Evolutionary conservation across 202 grass and related monocot genomes (phyloP).

Genomic region (Sporobolus alterniflorus): DNA sequence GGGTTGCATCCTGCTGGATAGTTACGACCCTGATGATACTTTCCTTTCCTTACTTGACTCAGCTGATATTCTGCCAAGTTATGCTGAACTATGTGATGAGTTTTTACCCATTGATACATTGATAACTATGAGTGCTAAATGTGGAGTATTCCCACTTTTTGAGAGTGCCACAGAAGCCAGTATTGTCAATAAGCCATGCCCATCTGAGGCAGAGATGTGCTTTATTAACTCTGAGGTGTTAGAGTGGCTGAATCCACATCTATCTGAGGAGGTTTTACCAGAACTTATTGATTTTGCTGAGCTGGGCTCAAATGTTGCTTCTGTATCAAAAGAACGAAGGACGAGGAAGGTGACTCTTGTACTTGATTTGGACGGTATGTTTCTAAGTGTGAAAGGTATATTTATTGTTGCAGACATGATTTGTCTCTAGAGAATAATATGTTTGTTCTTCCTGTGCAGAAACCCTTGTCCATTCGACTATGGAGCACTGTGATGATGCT

Average conservation of each 20-base stretch:
- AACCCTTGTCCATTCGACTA: slow-evolving; percentile 87
- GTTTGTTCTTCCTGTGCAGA: slow-evolving; percentile 45
- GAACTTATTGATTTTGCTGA: slow-evolving; percentile 50
- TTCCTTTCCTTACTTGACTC: slow-evolving; percentile 55
- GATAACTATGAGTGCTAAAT: slow-evolving; percentile 46
- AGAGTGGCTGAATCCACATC: slow-evolving; percentile 61
- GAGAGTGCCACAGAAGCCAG: slow-evolving; percentile 40
- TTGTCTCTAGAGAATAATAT: slow-evolving; percentile 28
- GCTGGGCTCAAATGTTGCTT: slow-evolving; percentile 44
- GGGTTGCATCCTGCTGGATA: slow-evolving; percentile 54
- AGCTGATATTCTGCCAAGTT: slow-evolving; percentile 39
- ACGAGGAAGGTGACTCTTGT: slow-evolving; percentile 69
- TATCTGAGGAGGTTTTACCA: slow-evolving; percentile 48
- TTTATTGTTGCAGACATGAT: slow-evolving; percentile 7
- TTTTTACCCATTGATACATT: slow-evolving; percentile 49
- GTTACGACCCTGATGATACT: slow-evolving; percentile 48
- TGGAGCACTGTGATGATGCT: slow-evolving; percentile 69
- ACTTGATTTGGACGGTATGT: slow-evolving; percentile 87
- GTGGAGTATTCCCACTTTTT: slow-evolving; percentile 50
- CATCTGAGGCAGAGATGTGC: slow-evolving; percentile 37
- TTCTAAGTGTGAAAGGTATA: slow-evolving; percentile 8
- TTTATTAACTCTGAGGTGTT: slow-evolving; percentile 54
- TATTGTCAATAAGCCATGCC: slow-evolving; percentile 42
- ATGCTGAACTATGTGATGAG: slow-evolving; percentile 48
- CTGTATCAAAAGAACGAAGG: slow-evolving; percentile 38